Conservation (phyloP, 495 filamentous ascomycete species). For the Annulohypoxylon nitens region DNA sequence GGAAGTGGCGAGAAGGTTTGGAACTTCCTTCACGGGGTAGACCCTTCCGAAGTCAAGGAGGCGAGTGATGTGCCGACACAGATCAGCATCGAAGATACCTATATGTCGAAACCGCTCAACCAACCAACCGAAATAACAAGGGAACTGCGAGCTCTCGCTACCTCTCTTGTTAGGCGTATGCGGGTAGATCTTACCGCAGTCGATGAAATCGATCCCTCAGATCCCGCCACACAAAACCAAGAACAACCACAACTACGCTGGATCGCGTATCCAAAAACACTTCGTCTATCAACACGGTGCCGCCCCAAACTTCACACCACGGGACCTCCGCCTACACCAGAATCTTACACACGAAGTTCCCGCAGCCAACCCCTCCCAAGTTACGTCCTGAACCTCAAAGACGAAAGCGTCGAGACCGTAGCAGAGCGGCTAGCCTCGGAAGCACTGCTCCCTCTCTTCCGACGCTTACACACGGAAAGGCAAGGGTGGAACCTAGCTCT, state of each 20-base stretch:
- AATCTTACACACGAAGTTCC: constrained; percentile 71
- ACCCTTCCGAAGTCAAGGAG: constrained; percentile 74
- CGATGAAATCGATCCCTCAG: constrained; percentile 55
- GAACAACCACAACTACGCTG: constrained; percentile 45
- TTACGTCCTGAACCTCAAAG: constrained; percentile 73
- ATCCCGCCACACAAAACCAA: constrained; percentile 5
- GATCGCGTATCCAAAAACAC: constrained; percentile 65
- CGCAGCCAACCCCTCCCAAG: constrained; percentile 75
- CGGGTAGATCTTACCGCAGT: constrained; percentile 76
- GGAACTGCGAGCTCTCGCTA: constrained; percentile 72
- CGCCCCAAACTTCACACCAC: constrained; percentile 65
- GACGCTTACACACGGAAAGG: constrained; percentile 75
- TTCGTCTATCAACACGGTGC: constrained; percentile 82
- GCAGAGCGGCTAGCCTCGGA: constrained; percentile 79
- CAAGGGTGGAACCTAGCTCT: constrained; percentile 82
- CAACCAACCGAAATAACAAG: constrained; percentile 67
- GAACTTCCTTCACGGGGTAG: constrained; percentile 72
- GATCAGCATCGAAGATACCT: constrained; percentile 96
- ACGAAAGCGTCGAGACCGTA: constrained; percentile 66
- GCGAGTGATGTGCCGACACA: constrained; percentile 82
- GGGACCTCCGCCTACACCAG: constrained; percentile 23
- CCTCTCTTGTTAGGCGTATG: constrained; percentile 83
- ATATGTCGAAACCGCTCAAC: constrained; percentile 69
- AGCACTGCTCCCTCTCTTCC: constrained; percentile 75
- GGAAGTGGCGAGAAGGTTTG: constrained; percentile 75